phyloP scores from a whole-genome alignment of 495 filamentous ascomycete species.

The Sordaria brevicollis region DNA sequence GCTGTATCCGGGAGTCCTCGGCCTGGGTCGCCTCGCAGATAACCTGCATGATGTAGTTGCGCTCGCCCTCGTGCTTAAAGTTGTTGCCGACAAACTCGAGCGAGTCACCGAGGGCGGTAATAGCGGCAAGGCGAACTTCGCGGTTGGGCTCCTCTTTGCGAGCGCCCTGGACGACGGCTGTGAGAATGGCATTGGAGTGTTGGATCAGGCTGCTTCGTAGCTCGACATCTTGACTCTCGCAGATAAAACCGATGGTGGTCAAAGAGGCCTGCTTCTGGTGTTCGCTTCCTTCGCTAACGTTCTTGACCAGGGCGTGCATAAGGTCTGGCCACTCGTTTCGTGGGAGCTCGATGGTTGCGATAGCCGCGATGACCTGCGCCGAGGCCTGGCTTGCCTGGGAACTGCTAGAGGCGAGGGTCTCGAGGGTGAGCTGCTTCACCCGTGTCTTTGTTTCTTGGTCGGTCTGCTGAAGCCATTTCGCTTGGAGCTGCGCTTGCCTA shows the following conservation, averaged over 20 bases:
- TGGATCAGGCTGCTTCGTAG: conserved; percentile 68
- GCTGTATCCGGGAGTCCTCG: conserved; percentile 77
- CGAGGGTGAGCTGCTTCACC: conserved; percentile 79
- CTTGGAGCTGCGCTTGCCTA: conserved; percentile 76
- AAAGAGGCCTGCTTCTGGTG: conserved; percentile 89
- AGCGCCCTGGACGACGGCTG: conserved; percentile 93
- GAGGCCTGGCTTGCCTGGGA: conserved; percentile 74
- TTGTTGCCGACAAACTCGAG: conserved; percentile 95
- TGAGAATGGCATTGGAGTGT: conserved; percentile 95
- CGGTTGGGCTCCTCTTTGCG: conserved; percentile 86
- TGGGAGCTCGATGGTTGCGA: conserved; percentile 90
- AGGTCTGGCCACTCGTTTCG: conserved; percentile 92
- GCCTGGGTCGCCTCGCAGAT: conserved; percentile 97
- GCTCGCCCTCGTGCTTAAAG: conserved; percentile 97
- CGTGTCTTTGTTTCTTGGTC: conserved; percentile 66
- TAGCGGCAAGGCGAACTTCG: conserved; percentile 85
- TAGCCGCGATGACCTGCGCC: conserved; percentile 88
- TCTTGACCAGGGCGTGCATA: conserved; percentile 77
- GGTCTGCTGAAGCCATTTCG: conserved; percentile 79
- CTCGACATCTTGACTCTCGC: conserved; percentile 85
- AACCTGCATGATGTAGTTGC: conserved; percentile 99
- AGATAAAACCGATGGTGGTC: conserved; percentile 92
- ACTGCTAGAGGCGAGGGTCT: conserved; percentile 70
- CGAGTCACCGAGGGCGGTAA: conserved; percentile 90
- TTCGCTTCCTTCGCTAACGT: conserved; percentile 76